Evolutionary conservation across 2,329 filamentous ascomycete genomes (phyloP).

Genomic region (Stachybotrys echinatus): DNA sequence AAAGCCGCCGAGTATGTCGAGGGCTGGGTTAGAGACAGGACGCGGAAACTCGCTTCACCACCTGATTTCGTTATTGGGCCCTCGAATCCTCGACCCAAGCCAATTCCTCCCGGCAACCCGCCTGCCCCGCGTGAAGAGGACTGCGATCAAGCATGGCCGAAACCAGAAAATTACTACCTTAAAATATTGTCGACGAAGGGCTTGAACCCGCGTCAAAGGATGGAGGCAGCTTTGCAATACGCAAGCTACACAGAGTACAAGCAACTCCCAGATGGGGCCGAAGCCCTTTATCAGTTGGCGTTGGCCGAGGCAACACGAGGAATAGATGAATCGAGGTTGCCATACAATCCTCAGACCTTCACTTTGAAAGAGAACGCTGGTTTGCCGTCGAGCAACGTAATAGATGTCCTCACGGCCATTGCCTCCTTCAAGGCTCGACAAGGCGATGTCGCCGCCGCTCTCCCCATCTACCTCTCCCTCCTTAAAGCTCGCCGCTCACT

Average conservation of each 20-base stretch:
- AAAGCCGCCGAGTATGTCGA: constrained; percentile 76
- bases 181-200: constrained; percentile 77
- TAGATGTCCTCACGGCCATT: constrained; percentile 69
- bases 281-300: constrained; percentile 70
- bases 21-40: constrained; percentile 68
- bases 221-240: constrained; percentile 78
- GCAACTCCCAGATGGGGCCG: constrained; percentile 56
- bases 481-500: constrained; percentile 70
- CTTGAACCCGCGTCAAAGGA: constrained; percentile 70
- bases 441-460: constrained; percentile 60
- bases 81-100: constrained; percentile 74
- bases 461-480: constrained; percentile 81
- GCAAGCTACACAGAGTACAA: constrained; percentile 84
- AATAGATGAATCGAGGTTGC: constrained; percentile 26
- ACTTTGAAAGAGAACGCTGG: constrained; percentile 56
- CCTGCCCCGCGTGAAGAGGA: constrained; percentile 69
- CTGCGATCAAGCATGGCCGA: constrained; percentile 62
- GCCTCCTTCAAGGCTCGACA: constrained; percentile 71
- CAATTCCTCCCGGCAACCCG: constrained; percentile 59
- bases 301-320: constrained; percentile 61
- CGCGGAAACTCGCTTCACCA: constrained; percentile 61
- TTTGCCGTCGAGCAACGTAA: constrained; percentile 65
- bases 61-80: constrained; percentile 72
- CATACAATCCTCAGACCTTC: constrained; percentile 57
- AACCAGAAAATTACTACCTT: constrained; percentile 74